Conservation (phyloP, 192 early-diverging fungal genomes). For the Hyaloraphidium curvatum region DNA sequence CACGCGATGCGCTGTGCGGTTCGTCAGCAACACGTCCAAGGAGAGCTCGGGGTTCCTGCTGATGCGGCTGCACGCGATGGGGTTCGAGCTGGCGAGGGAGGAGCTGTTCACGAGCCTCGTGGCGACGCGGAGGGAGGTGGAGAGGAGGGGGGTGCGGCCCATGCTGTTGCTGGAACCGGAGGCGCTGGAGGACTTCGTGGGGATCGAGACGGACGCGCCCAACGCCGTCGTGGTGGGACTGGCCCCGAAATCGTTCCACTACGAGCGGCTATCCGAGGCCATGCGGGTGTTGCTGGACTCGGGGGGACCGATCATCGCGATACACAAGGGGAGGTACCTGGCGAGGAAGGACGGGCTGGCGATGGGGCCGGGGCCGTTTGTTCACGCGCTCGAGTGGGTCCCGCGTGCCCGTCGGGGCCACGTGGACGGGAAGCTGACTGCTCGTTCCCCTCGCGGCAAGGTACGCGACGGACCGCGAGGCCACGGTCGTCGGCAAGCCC, state of each 20-base stretch:
- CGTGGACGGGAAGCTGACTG: background rate
- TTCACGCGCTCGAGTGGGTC: conserved; percentile 54
- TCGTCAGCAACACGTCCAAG: conserved; percentile 83
- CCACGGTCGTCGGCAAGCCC: conserved; percentile 69
- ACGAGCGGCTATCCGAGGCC: conserved; percentile 56
- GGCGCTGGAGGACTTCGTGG: conserved; percentile 52
- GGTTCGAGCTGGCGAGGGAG: conserved; percentile 37
- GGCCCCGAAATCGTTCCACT: conserved; percentile 46
- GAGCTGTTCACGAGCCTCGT: conserved; percentile 67
- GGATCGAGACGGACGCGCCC: conserved; percentile 26
- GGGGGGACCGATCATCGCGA: conserved; percentile 47
- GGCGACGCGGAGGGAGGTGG: conserved; percentile 47
- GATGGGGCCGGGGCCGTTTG: conserved; percentile 80
- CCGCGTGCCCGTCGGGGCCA: background rate
- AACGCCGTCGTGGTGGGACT: conserved; percentile 71
- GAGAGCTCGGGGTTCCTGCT: conserved; percentile 33
- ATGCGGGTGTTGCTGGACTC: conserved; percentile 44
- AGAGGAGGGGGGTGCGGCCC: conserved; percentile 29
- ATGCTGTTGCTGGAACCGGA: conserved; percentile 54
- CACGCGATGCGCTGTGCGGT: too few relatives aligned
- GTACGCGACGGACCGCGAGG: conserved; percentile 37
- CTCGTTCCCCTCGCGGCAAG: too few relatives aligned
- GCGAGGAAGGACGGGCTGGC: conserved; percentile 36
- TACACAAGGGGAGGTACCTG: conserved; percentile 70
- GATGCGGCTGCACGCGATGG: conserved; percentile 36